phyloP scores from a whole-genome alignment of 2,329 filamentous ascomycete species.

The Aspergillus uvarum region DNA sequence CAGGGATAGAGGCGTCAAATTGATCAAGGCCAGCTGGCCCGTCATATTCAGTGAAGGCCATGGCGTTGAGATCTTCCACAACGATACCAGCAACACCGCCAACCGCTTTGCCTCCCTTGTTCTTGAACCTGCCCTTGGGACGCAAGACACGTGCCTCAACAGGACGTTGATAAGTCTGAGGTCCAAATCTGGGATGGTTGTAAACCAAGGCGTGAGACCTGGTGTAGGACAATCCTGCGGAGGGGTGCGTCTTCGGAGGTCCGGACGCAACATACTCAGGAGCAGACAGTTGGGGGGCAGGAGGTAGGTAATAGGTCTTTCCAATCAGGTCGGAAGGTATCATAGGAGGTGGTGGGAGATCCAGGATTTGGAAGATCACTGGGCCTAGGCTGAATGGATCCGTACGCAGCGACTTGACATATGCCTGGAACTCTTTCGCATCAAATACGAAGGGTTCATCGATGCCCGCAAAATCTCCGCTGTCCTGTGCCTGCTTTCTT shows the following conservation, averaged over 20 bases:
- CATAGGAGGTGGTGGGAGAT: constrained; percentile 51
- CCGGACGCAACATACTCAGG: constrained; percentile 48
- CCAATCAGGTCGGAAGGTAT: constrained; percentile 37
- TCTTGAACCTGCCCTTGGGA: constrained; percentile 42
- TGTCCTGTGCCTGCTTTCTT: constrained; percentile 42
- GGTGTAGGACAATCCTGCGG: constrained; percentile 62
- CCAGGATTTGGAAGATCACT: constrained; percentile 56
- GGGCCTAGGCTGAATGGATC: constrained; percentile 50
- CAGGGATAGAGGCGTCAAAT: constrained; percentile 46
- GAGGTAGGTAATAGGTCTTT: constrained; percentile 37
- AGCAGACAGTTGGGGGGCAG: constrained; percentile 36
- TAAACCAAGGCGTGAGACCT: constrained; percentile 55
- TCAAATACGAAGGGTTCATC: constrained; percentile 30
- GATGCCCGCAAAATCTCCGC: constrained; percentile 36
- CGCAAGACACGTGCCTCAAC: constrained; percentile 59
- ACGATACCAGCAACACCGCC: constrained; percentile 45
- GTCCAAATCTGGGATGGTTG: constrained; percentile 63
- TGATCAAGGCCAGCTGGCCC: constrained; percentile 44
- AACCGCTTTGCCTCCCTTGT: constrained; percentile 33
- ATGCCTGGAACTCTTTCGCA: constrained; percentile 48
- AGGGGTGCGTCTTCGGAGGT: constrained; percentile 64
- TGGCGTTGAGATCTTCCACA: constrained; percentile 39
- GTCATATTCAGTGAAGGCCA: constrained; percentile 33
- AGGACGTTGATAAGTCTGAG: constrained; percentile 53
- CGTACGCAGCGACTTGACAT: constrained; percentile 46